Percentiles rank a stretch among this genome's conserved stretches.
Evolutionary conservation across 2,329 filamentous ascomycete genomes (phyloP).

Genomic region (Ophiocordyceps unilateralis): DNA sequence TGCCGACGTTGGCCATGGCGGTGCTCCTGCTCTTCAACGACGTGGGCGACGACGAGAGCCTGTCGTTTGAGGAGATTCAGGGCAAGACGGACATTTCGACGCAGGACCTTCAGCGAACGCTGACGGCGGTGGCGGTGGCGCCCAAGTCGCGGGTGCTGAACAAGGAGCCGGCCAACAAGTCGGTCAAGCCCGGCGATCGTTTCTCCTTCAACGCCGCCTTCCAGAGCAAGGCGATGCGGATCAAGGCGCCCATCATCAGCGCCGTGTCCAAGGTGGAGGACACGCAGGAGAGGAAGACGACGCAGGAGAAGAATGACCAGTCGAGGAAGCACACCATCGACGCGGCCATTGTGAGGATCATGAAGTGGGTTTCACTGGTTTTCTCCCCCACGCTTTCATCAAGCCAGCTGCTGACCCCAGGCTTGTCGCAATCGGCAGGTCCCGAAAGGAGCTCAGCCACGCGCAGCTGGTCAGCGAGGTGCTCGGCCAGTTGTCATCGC

Average conservation of each 20-base stretch:
- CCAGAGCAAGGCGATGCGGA: slow-evolving; percentile 64
- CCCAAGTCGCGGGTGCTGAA: slow-evolving; percentile 67
- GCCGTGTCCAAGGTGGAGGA: slow-evolving; percentile 74
- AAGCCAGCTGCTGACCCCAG: background rate
- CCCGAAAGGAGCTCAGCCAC: slow-evolving; percentile 56
- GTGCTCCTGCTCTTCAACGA: slow-evolving; percentile 84
- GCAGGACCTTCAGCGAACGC: slow-evolving; percentile 54
- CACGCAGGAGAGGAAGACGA: slow-evolving; percentile 47
- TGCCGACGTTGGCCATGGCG: slow-evolving; percentile 84
- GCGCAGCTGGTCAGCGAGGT: slow-evolving; percentile 55
- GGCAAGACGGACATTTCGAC: slow-evolving; percentile 62
- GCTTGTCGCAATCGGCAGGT: slow-evolving; percentile 35
- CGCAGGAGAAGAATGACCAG: slow-evolving; percentile 60
- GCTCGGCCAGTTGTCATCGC: slow-evolving; percentile 46
- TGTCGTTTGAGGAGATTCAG: slow-evolving; percentile 64
- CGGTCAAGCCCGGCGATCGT: slow-evolving; percentile 55
- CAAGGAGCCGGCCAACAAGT: slow-evolving; percentile 67
- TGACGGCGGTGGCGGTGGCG: slow-evolving; percentile 68
- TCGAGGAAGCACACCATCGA: slow-evolving; percentile 55
- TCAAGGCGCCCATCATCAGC: slow-evolving; percentile 76
- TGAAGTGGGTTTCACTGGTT: slow-evolving; percentile 49
- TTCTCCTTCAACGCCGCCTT: slow-evolving; percentile 77
- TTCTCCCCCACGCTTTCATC: too few species aligned
- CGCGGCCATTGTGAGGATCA: slow-evolving; percentile 63
- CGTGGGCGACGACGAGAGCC: slow-evolving; percentile 30